phyloP scores from a whole-genome alignment of 2,329 filamentous ascomycete genomes.

The Westerdykella aurantiaca region DNA sequence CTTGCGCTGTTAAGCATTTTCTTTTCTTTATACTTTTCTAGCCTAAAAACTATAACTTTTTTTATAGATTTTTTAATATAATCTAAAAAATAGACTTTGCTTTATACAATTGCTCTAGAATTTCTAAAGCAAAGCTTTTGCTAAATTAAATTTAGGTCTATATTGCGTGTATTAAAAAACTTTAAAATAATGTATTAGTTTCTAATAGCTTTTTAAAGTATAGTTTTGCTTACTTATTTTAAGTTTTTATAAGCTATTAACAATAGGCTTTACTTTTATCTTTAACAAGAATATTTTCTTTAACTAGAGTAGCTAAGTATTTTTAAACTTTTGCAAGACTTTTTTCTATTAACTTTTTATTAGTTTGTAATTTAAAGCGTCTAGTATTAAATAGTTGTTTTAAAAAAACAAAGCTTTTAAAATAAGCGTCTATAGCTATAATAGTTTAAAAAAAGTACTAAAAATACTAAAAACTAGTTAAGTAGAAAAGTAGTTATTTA shows the following conservation, averaged over 20 bases:
- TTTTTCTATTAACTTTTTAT: no score
- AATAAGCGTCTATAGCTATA: conserved; percentile 1
- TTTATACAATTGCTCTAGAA: conserved; percentile 1
- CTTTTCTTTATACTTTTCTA: not conserved
- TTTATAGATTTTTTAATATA: not conserved
- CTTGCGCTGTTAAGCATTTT: not conserved
- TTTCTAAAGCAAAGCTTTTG: conserved; percentile 1
- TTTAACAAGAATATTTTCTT: no score
- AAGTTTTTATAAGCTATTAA: no score
- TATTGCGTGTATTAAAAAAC: conserved; percentile 2
- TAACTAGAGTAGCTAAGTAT: no score
- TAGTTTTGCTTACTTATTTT: no score
- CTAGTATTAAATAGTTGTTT: conserved; percentile 2
- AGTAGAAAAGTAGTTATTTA: no score
- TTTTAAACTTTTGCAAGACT: no score
- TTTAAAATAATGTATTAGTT: conserved; percentile 2
- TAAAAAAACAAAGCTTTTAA: conserved; percentile 2
- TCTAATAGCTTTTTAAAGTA: not conserved
- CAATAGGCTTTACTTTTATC: no score
- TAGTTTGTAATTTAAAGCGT: no score
- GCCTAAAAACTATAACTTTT: not conserved
- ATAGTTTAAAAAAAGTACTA: not conserved
- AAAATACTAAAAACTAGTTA: no score
- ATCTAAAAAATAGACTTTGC: conserved; percentile 1
- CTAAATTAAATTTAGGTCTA: conserved; percentile 1